Base-by-base conservation (phyloP, 331 rosid genomes). In the Quercus phellos region DNA sequence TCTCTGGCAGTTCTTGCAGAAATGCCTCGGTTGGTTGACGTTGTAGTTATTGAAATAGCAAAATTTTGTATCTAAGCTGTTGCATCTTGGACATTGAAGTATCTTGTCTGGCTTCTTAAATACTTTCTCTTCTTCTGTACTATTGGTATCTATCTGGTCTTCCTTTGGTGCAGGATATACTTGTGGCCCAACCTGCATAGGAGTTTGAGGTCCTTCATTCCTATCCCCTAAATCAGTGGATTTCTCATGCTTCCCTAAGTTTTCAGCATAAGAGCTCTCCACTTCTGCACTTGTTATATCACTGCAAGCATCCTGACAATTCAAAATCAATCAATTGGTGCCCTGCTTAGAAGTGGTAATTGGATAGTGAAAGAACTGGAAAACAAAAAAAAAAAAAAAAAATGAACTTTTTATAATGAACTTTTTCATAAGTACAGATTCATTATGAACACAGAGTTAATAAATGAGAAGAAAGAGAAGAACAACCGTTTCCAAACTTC, bases 31-130 rank as follows among this genome's bases (percentile, higher is more conserved):
- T 73, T 91, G 96, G 63, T 89, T 91, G 63, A 89, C 96, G 66
- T 89, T 91, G 80, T 91, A 89, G 84, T 91, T 91, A 26, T 91
- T 91, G 83, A 91, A 91, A 61, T 91, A 91, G 79, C 96, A 91
- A 27, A 91, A 91, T 76, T 91, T 91, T 24, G 97, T 90, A 38
- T 91, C 91, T 68, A 80, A 64, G 71, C 93, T 91, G 63, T 84
- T 88, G 81, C 97, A 91, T 59, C 97, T 55, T 2, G 97, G 97
- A 84, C 97, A 91, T 79, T 85, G 91, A 75, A 90, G 24, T 81
- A 90, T 84, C 82, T 88, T 88, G 72, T 91, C 97, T 5, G 94
- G 94, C 78, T 88, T 91, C 85, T 91, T 88, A 3, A 91, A 75
- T n/a, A 55, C 56, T 80, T 89, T 82, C 12, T 87, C 89, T 76